Base-by-base conservation (phyloP, 2,329 filamentous ascomycete species). In the Lasiodiplodia citricola region DNA sequence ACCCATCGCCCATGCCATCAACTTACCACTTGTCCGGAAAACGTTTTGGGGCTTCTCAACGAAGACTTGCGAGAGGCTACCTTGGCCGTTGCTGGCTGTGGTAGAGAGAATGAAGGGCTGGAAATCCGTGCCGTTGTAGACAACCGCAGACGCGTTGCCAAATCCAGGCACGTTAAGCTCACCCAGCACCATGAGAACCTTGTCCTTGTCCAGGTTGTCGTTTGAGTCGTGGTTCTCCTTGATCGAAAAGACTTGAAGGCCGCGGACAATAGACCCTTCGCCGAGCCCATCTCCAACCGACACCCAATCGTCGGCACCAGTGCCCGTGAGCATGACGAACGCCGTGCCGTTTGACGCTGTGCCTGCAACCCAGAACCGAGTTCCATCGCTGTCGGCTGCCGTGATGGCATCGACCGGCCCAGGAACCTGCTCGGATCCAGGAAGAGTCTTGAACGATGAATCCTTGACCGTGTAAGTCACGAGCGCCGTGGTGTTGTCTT, bases 131-230 rank as follows among this genome's bases (percentile, higher is more conserved):
- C 96, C 96, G 75, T 98, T 93, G 83, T 92, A 99, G 35, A 97
- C 83, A 8, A 90, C 95, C 10, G 93, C 94, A 16, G 95, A 97
- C 6, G 91, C 93, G 68, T 90, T 90, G 69, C 95, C 94, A 76
- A 94, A 94, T 60, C 83, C 83, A 0, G 91, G 88, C 21, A 98
- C 85, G 72, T 89, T 86, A 72, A 99, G 88, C 66, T 91, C 88
- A 50, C 96, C 96, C n/a, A 93, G 93, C 62, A 98, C 83, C 80
- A 99, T 87, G 44, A 99, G 87, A 4, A 89, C 86, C 77, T 96
- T 89, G 70, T 89, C 84, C 21, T 86, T 80, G 64, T 89, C 85
- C 18, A 99, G 81, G 7, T 94, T 83, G 47, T 87, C 80, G 2
- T 87, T 89, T 16, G 84, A 80, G 44, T 83, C 87, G 77, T 98